Percentiles rank a stretch among this genome's conserved stretches.
Conservation (phyloP, 345 rosid genomes). For the Salix viminalis region DNA sequence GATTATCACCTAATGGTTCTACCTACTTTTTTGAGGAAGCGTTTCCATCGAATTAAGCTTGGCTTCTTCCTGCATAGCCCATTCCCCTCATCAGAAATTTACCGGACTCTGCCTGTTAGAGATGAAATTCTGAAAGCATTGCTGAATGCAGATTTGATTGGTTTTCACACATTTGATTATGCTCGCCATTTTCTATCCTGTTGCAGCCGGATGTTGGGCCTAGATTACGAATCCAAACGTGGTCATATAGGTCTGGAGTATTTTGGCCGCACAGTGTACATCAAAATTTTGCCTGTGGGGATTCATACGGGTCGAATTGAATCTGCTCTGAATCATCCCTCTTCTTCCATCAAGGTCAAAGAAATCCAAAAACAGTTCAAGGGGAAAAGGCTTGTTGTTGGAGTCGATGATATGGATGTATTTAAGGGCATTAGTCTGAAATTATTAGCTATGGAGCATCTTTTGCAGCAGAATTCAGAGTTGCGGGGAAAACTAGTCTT, state of each 20-base stretch:
- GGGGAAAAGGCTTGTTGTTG: slow-evolving; percentile 36
- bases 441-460: slow-evolving; percentile 39
- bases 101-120: slow-evolving; percentile 40
- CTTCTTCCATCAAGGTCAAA: slow-evolving; percentile 28
- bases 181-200: slow-evolving; percentile 51
- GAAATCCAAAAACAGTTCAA: slow-evolving; percentile 34
- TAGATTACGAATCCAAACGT: slow-evolving; percentile 43
- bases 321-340: slow-evolving; percentile 31
- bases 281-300: slow-evolving; percentile 42
- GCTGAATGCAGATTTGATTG: slow-evolving; percentile 44
- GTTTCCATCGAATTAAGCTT: slow-evolving; percentile 34
- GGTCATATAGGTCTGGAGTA: slow-evolving; percentile 45
- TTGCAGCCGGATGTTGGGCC: slow-evolving; percentile 45
- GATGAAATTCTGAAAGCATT: slow-evolving; percentile 39
- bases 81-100: slow-evolving; percentile 47
- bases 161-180: slow-evolving; percentile 48
- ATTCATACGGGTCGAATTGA: slow-evolving; percentile 40
- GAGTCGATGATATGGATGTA: slow-evolving; percentile 49
- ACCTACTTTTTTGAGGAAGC: slow-evolving; percentile 44
- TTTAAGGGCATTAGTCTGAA: slow-evolving; percentile 46
- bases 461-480: slow-evolving; percentile 27
- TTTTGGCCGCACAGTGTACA: slow-evolving; percentile 39
- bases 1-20: slow-evolving; percentile 49
- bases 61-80: slow-evolving; percentile 53
- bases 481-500: slow-evolving; percentile 34